Evolutionary conservation across 352 stramenopile species (phyloP).

Genomic region (Phytopythium aichiense): DNA sequence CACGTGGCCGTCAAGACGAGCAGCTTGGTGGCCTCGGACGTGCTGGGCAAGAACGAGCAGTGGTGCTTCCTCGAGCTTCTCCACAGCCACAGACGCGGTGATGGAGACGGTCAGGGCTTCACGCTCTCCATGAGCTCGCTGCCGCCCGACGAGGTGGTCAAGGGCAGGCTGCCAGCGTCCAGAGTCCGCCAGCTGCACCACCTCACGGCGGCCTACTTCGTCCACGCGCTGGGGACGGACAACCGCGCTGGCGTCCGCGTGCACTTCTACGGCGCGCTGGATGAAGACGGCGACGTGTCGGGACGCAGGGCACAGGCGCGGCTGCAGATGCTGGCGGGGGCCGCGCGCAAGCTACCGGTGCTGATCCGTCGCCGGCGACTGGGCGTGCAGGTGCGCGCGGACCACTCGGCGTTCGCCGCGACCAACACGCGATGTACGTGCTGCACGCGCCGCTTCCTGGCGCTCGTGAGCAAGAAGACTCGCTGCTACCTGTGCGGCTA

Average conservation of each 20-base stretch:
- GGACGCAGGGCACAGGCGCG: background rate
- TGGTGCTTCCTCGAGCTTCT: conserved; percentile 30
- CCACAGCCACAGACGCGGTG: conserved; percentile 6
- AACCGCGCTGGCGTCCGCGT: conserved; percentile 12
- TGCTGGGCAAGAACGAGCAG: conserved; percentile 22
- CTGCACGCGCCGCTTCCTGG: conserved; percentile 21
- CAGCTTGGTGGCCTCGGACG: conserved; percentile 7
- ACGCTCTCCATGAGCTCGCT: conserved; percentile 28
- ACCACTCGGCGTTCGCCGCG: conserved; percentile 19
- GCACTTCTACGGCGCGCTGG: conserved; percentile 23
- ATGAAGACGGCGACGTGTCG: conserved; percentile 1
- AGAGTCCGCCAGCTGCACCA: conserved; percentile 18
- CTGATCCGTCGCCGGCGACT: conserved; percentile 26
- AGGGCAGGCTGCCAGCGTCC: conserved; percentile 11
- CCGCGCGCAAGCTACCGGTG: conserved; percentile 15
- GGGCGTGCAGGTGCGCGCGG: conserved; percentile 24
- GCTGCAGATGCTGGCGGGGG: conserved; percentile 18
- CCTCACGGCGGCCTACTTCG: conserved; percentile 16
- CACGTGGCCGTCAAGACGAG: conserved; percentile 5
- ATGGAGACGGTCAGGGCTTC: conserved; percentile 16
- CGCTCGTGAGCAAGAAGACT: conserved; percentile 7
- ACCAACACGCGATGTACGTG: conserved; percentile 27
- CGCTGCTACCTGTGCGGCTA: conserved; percentile 29
- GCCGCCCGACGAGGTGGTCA: conserved; percentile 11
- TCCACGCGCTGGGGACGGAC: conserved; percentile 12